Evolutionary conservation across 257 asterid genomes (phyloP).

Genomic region (Salvia splendens): DNA sequence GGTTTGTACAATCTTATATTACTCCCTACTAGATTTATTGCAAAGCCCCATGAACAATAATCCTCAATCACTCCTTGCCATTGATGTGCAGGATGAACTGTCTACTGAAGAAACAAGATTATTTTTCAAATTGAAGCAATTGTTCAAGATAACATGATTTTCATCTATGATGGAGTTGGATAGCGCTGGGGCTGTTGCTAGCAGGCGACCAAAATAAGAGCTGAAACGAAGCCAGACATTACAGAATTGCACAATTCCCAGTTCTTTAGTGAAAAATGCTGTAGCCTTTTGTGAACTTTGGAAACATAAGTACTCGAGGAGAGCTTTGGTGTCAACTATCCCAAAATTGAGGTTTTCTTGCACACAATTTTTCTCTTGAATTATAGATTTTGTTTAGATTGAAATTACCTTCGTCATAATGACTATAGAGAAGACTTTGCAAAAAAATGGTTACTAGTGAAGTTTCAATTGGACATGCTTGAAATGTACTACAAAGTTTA

Average conservation of each 20-base stretch:
- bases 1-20: conserved; percentile 43
- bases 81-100: conserved; percentile 63
- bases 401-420: no score
- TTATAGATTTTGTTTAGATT: no score
- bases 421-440: no score
- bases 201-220: conserved; percentile 27
- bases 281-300: conserved; percentile 13
- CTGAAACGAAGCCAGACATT: conserved; percentile 3
- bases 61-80: not conserved
- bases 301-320: conserved; percentile 20
- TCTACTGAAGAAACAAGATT: conserved; percentile 68
- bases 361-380: no score
- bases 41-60: not conserved
- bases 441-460: no score
- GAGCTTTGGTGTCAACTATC: conserved; percentile 34
- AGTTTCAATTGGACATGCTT: no score
- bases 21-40: not conserved
- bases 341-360: conserved; percentile 21
- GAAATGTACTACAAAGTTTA: no score
- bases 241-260: no score
- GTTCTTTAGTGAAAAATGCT: no score
- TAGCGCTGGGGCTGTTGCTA: conserved; percentile 17
- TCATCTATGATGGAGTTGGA: not conserved
- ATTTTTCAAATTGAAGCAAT: conserved; percentile 67
- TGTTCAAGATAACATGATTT: conserved; percentile 71